These are phyloP conservation scores for Viola odorata DNA, from an alignment of 345 rosid genomes.

Conservation along the genomic window DNA sequence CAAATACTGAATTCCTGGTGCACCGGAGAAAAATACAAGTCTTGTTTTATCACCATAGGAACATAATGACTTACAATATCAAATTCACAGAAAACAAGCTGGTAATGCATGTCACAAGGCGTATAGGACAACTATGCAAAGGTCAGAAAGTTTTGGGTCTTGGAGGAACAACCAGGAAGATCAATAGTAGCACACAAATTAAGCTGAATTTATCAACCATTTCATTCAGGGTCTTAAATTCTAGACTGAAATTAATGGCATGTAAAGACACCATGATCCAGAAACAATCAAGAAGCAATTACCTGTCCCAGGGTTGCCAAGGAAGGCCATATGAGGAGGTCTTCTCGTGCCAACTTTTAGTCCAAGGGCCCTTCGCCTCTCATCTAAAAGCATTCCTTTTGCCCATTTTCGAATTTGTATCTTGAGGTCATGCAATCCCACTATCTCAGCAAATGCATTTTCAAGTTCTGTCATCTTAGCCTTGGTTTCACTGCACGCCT, in stretches of 20 bases:
- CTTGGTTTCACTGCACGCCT: conserved; percentile 69
- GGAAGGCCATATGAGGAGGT: conserved; percentile 98
- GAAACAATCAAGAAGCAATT: neutral
- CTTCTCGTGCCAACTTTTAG: conserved; percentile 74
- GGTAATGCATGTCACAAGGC: neutral
- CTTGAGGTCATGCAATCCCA: conserved; percentile 82
- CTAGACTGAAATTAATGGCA: neutral
- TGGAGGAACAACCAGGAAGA: too few species aligned
- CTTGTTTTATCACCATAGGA: neutral
- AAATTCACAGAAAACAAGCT: neutral
- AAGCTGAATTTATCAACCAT: too few species aligned
- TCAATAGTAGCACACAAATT: too few species aligned
- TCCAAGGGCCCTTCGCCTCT: conserved; percentile 86
- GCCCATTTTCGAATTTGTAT: conserved; percentile 92
- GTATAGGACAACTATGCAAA: neutral
- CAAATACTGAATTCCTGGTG: neutral
- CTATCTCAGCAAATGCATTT: conserved; percentile 58
- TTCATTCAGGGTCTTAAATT: neutral
- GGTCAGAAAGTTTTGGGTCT: neutral
- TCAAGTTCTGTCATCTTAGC: conserved; percentile 93
- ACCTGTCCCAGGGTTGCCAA: conserved; percentile 99
- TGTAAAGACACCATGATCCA: neutral
- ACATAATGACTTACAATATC: neutral
- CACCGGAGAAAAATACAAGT: too few species aligned
- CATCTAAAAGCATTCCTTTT: conserved; percentile 98